Base-by-base conservation (phyloP, 2,329 filamentous ascomycete genomes). In the Clarireedia hainanense region DNA sequence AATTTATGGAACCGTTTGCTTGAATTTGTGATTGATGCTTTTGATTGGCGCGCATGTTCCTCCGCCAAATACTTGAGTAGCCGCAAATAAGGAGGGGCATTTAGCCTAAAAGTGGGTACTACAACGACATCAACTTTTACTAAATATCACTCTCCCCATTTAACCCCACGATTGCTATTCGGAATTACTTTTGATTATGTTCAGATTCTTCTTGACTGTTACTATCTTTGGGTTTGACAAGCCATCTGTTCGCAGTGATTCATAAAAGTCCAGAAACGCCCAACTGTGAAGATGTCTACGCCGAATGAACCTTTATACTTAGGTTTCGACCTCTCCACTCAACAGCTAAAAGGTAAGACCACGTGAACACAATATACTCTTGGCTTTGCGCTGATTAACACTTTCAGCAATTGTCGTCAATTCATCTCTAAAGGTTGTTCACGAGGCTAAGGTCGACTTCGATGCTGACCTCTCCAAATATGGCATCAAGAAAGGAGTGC, bases 271-370 rank as follows among this genome's bases (percentile, higher is more conserved):
- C 15, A 3, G 17, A 50, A 43, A n/a, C 45, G 67, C 7, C n/a
- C 20, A 26, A 42, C 42, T 17, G 5, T 20, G 5, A 67, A 56
- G 46, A 75, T 75, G 71, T 64, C 71, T 47, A 64, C 68, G 30
- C 63, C 63, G 48, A 61, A 71, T 59, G 77, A 75, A 34, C 85
- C 88, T 17, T 76, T 95, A 59, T 96, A 95, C 69, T 78, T 96
- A 67, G 94, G 94, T 58, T 91, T 97, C 71, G 94, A 99, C 74
- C 85, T 97, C 58, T 96, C 91, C 45, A 97, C 94, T 57, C 94
- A 97, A 72, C 92, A 97, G 71, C 80, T 97, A 57, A 97, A 99
- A 80, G 91, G 89, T 84, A 72, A 61, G 68, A 37, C 24, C 26
- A 45, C 57, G 43, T 60, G 56, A 57, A 53, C 23, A 40, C 47